These are phyloP conservation scores for Proliferodiscus dingleyae DNA, from an alignment of 2,329 filamentous ascomycete genomes.

Conservation along the genomic window DNA sequence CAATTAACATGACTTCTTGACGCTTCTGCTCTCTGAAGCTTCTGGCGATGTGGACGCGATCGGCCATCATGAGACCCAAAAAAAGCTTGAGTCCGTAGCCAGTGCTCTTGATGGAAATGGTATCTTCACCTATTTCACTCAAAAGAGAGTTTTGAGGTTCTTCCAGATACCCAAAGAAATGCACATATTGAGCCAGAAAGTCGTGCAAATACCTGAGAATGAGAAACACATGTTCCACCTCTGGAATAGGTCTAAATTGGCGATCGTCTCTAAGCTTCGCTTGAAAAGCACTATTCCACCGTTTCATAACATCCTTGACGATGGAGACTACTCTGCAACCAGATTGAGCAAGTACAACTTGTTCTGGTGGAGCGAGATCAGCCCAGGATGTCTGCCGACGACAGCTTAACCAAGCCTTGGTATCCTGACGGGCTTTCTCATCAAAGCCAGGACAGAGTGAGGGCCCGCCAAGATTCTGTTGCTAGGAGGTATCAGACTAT, in stretches of 20 bases:
- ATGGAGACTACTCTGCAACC: not conserved
- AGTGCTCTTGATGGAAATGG: constrained; percentile 16
- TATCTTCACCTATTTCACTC: constrained; percentile 1
- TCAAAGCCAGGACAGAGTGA: not conserved
- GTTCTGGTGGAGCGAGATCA: not conserved
- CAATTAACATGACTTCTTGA: constrained; percentile 6
- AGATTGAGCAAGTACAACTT: not conserved
- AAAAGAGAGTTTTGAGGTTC: not conserved
- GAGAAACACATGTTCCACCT: not conserved
- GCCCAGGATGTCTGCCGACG: not conserved
- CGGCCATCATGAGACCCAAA: constrained; percentile 21
- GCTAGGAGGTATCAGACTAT: not conserved
- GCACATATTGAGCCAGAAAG: constrained; percentile 14
- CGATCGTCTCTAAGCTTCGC: not conserved
- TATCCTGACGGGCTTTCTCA: not conserved
- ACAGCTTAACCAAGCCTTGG: not conserved
- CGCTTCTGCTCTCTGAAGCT: constrained; percentile 1
- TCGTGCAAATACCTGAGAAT: constrained; percentile 3
- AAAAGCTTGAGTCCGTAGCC: constrained; percentile 21
- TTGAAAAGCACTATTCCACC: not conserved
- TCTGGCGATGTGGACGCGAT: constrained; percentile 18
- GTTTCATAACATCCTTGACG: not conserved
- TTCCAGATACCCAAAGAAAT: constrained; percentile 14
- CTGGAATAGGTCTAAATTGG: not conserved
- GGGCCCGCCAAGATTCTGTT: not conserved